A percentile compares a stretch with the other conserved stretches of the same genome.
Evolutionary conservation across 148 eudicot genomes (phyloP).

Genomic region (Vaccinium corymbosum): DNA sequence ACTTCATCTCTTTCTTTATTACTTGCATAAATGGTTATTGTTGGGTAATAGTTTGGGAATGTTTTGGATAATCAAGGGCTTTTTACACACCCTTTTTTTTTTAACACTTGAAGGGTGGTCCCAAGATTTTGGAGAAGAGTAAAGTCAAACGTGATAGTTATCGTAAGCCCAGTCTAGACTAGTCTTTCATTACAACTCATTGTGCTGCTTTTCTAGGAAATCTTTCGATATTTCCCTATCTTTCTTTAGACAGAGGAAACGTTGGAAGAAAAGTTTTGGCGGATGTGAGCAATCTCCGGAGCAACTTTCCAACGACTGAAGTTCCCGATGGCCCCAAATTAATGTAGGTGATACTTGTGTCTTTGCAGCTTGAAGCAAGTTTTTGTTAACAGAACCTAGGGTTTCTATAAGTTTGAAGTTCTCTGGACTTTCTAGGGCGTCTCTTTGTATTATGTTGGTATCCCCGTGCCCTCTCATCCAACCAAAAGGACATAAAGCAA

Average conservation of each 20-base stretch:
- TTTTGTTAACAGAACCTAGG: not conserved
- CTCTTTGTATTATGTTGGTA: not conserved
- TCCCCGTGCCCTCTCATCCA: not conserved
- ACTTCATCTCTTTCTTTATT: constrained; percentile 1
- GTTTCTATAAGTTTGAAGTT: not conserved
- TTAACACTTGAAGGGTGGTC: constrained; percentile 20
- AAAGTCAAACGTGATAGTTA: constrained; percentile 27
- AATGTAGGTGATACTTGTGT: constrained; percentile 24
- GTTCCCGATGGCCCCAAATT: constrained; percentile 32
- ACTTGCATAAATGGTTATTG: not conserved
- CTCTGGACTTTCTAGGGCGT: not conserved
- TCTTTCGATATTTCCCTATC: not conserved
- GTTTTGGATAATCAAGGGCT: not conserved
- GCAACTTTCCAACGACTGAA: constrained; percentile 28
- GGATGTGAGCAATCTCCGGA: constrained; percentile 64
- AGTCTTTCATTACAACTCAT: not conserved
- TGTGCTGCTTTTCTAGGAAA: not conserved
- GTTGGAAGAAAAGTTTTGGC: constrained; percentile 61
- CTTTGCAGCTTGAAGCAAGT: not conserved
- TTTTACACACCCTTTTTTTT: not conserved
- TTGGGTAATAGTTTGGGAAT: not conserved
- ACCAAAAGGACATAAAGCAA: not conserved
- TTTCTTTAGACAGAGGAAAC: constrained; percentile 31
- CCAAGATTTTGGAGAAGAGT: constrained; percentile 28
- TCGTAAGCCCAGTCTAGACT: constrained; percentile 25